Conservation (phyloP, 768 basidiomycete genomes). For the Multifurca ochricompacta region DNA sequence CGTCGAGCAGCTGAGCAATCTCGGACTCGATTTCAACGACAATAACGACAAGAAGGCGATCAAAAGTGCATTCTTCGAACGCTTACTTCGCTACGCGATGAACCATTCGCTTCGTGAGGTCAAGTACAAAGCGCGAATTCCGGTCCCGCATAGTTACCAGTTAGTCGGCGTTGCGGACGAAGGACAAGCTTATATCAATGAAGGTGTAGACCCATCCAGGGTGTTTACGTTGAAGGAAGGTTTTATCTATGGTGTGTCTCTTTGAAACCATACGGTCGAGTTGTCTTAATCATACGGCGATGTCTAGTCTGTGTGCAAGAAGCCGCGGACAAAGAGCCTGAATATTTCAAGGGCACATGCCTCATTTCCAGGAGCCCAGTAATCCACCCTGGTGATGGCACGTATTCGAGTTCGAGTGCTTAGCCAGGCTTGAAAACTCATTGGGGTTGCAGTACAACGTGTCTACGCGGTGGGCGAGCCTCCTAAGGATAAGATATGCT, state of each 20-base stretch:
- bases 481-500: constrained; percentile 18
- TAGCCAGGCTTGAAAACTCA: background rate
- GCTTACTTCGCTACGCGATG: constrained; percentile 52
- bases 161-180: constrained; percentile 82
- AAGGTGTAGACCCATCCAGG: background rate
- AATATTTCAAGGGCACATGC: constrained; percentile 4
- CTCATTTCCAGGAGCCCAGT: constrained; percentile 29
- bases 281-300: background rate
- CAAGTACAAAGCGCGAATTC: constrained; percentile 68
- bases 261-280: background rate
- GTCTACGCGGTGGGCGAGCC: constrained; percentile 28
- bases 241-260: constrained; percentile 9
- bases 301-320: constrained; percentile 16
- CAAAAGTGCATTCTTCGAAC: constrained; percentile 49
- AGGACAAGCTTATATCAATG: constrained; percentile 33
- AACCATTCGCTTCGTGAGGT: constrained; percentile 61
- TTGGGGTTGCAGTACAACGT: constrained; percentile 17
- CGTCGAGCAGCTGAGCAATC: constrained; percentile 38
- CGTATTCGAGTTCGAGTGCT: background rate
- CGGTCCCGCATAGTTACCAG: constrained; percentile 55
- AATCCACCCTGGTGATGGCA: constrained; percentile 30
- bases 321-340: background rate
- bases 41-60: constrained; percentile 30
- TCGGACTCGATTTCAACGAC: constrained; percentile 42
- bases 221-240: constrained; percentile 10